Evolutionary conservation across 768 basidiomycete genomes (phyloP).

Genomic region (Chalciporus piperatus): DNA sequence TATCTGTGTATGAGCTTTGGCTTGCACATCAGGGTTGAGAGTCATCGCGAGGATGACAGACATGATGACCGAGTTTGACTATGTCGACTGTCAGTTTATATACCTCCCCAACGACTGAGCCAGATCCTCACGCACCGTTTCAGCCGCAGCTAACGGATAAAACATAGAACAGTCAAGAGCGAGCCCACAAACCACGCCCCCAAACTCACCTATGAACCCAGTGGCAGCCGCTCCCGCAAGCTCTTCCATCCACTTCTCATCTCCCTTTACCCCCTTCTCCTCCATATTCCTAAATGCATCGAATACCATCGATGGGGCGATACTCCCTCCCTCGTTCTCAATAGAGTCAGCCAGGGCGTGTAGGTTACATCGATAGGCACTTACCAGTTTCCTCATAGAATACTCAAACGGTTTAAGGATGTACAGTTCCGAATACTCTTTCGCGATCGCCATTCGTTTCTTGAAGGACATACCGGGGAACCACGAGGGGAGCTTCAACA

Average conservation of each 20-base stretch:
- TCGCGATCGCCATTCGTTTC: not conserved
- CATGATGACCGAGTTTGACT: conserved; percentile 4
- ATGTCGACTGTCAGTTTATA: not conserved
- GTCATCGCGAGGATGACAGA: conserved; percentile 4
- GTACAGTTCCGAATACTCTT: not conserved
- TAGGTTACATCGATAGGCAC: not conserved
- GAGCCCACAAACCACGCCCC: not conserved
- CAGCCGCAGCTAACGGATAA: conserved; percentile 6
- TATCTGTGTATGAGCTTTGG: conserved; percentile 4
- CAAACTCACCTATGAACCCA: not conserved
- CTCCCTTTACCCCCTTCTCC: not conserved
- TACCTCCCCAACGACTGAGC: not conserved
- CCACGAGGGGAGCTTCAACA: conserved; percentile 14
- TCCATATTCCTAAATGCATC: not conserved
- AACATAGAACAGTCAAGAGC: no score
- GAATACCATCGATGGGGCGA: not conserved
- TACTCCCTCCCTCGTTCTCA: not conserved
- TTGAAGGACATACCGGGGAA: conserved; percentile 12
- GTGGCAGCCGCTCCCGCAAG: conserved; percentile 1
- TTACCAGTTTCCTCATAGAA: conserved; percentile 6
- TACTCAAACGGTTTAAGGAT: conserved; percentile 3
- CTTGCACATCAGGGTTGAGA: conserved; percentile 11
- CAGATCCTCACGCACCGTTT: conserved; percentile 10
- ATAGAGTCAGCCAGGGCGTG: no score
- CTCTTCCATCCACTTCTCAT: not conserved